Evolutionary conservation across 306 rosid genomes (phyloP).

Genomic region (Medicago ruthenica): DNA sequence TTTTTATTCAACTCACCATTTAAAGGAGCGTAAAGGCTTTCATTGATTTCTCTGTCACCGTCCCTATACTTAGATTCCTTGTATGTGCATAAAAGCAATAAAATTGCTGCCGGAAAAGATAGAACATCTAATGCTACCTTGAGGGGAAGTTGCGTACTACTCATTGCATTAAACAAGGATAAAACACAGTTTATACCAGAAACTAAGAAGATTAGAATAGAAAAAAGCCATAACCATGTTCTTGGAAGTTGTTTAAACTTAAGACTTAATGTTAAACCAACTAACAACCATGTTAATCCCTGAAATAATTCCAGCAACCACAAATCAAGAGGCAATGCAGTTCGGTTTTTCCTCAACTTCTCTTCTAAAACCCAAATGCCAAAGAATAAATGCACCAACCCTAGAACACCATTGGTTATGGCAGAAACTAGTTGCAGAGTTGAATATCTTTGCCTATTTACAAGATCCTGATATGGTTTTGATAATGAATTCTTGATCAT

Average conservation of each 20-base stretch:
- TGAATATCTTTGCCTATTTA: conserved; percentile 47
- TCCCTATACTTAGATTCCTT: conserved; percentile 41
- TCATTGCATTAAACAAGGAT: conserved; percentile 53
- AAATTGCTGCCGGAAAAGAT: conserved; percentile 66
- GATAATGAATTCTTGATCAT: conserved; percentile 50
- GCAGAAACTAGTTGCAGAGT: conserved; percentile 61
- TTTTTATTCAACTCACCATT: conserved; percentile 51
- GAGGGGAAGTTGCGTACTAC: conserved; percentile 43
- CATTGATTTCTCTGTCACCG: conserved; percentile 43
- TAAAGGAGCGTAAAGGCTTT: conserved; percentile 71
- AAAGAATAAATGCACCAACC: conserved; percentile 57
- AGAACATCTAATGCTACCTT: conserved; percentile 65
- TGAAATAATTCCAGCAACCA: conserved; percentile 68
- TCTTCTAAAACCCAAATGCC: conserved; percentile 74
- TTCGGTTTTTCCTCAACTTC: conserved; percentile 54
- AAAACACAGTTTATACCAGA: conserved; percentile 51
- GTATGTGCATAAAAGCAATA: conserved; percentile 61
- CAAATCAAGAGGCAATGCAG: conserved; percentile 63
- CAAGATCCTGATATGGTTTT: conserved; percentile 44
- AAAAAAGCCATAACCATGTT: conserved; percentile 48
- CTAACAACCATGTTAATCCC: conserved; percentile 74
- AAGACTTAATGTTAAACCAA: conserved; percentile 59
- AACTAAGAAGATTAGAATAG: conserved; percentile 54
- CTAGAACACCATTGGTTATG: conserved; percentile 61
- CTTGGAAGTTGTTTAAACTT: conserved; percentile 56